Conservation (phyloP, 768 basidiomycete genomes). For the Atractiella rhizophila region DNA sequence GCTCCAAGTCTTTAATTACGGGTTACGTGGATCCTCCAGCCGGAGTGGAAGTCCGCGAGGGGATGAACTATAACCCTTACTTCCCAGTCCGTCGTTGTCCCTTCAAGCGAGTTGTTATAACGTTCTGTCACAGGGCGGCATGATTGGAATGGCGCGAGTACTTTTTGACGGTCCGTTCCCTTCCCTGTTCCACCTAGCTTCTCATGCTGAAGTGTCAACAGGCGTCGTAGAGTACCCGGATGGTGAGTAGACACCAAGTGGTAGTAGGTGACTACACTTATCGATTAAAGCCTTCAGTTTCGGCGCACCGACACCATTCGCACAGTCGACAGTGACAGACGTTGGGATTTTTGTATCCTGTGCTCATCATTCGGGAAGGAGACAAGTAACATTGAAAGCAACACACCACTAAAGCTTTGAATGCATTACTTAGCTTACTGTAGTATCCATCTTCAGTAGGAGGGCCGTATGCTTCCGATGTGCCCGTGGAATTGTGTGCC, state of each 20-base stretch:
- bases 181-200: neutral
- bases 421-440: conserved; percentile 51
- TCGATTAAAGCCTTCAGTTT: conserved; percentile 38
- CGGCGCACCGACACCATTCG: conserved; percentile 82
- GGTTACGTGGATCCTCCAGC: conserved; percentile 1
- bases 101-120: no score
- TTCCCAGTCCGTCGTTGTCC: no score
- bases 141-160: conserved; percentile 92
- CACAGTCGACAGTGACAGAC: conserved; percentile 62
- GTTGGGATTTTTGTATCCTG: neutral
- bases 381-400: neutral
- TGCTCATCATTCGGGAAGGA: conserved; percentile 4
- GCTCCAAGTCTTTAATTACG: neutral
- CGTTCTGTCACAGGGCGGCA: no score
- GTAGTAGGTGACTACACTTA: no score
- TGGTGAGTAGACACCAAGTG: no score
- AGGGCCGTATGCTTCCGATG: conserved; percentile 49
- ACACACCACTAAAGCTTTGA: conserved; percentile 64
- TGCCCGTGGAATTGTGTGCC: conserved; percentile 62
- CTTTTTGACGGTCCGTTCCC: conserved; percentile 80
- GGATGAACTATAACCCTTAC: conserved; percentile 59
- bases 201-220: neutral
- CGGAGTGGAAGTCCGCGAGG: conserved; percentile 78
- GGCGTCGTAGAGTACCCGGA: conserved; percentile 92
- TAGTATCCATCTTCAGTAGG: conserved; percentile 56